Evolutionary conservation across 202 grass and related monocot species (phyloP), one percentile per base, ranked within the genome.

Genomic region (Digitaria exilis): DNA sequence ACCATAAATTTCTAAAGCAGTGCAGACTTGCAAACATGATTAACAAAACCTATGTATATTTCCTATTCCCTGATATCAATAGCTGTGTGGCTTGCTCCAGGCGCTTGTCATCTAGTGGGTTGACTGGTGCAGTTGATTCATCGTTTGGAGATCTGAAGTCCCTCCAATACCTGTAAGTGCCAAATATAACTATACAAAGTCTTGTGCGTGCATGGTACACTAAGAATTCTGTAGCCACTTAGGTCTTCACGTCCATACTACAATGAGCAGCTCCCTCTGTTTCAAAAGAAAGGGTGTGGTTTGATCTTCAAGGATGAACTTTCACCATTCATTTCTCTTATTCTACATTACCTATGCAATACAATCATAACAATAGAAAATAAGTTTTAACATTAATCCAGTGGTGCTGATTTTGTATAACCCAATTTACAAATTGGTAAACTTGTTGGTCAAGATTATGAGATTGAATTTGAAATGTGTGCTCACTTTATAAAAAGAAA

Each of bases 81-180:
- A 69, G 77, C 71, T 39, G 10, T 22, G 7, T 34, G 2, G 19
- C 65, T 71, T 85, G 22, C 0, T 41, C 1, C 65, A 91, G 89
- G 65, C 45, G 39, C 16, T 45, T 92, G 24, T 71, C 89, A 49
- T 86, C 82, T 1, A 83, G 78, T 62, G 34, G 75, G 44, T 86
- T 92, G 55, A 61, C 24, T 67, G 78, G 89, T 64, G 2, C 1
- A 46, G 7, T 92, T 61, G 31, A 70, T 43, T 24, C 46, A 41
- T 51, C 81, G 64, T 88, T 93, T 75, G 59, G 77, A 39, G 57
- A 84, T 71, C 63, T 93, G 25, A 83, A 82, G 28, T 79, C 79
- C 21, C 69, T 90, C 0, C 58, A 80, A 72, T 45, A 62, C 30
- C 7, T 90, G 88, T 87, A 70, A 84, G 88, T 86, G 6, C 2